A percentile compares a stretch with the other conserved stretches of the same genome.
These are phyloP conservation scores for Xanthoparmelia taractica DNA, from an alignment of 495 filamentous ascomycete species.

Conservation along the genomic window DNA sequence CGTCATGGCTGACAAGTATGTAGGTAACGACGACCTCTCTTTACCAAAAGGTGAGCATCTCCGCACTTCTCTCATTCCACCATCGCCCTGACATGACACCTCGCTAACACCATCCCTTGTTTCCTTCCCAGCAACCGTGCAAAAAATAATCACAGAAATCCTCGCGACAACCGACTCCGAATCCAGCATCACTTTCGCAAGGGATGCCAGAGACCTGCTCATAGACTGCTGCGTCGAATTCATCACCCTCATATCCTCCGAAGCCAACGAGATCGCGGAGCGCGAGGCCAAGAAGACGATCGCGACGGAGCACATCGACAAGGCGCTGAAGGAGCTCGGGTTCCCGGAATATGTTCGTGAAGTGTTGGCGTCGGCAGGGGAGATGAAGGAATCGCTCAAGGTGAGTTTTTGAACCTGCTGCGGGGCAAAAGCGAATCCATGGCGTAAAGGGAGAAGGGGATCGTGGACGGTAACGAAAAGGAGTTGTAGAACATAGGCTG, in stretches of 20 bases:
- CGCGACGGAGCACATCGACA: conserved; percentile 90
- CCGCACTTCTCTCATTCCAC: background rate
- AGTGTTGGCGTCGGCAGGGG: conserved; percentile 77
- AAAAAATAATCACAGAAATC: conserved; percentile 96
- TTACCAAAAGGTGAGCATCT: conserved; percentile 73
- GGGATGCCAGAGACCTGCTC: conserved; percentile 87
- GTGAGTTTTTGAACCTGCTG: conserved; percentile 39
- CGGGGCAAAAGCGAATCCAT: background rate
- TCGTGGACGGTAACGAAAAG: background rate
- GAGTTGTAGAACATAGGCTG: background rate
- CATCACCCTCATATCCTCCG: conserved; percentile 92
- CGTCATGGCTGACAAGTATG: conserved; percentile 17
- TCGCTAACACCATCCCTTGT: background rate
- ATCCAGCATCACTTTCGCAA: conserved; percentile 67
- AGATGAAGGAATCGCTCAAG: conserved; percentile 88
- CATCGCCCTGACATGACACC: background rate
- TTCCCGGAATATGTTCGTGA: conserved; percentile 85
- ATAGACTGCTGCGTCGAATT: conserved; percentile 99
- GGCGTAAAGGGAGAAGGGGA: background rate
- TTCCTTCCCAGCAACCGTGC: conserved; percentile 68
- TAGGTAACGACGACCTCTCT: conserved; percentile 85
- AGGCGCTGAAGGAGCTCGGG: conserved; percentile 80
- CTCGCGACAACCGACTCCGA: conserved; percentile 49
- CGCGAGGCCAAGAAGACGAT: conserved; percentile 99
- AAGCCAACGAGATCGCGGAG: conserved; percentile 97